Evolutionary conservation across 208 protist species (phyloP).

Genomic region (Wallacemonas collosoma): DNA sequence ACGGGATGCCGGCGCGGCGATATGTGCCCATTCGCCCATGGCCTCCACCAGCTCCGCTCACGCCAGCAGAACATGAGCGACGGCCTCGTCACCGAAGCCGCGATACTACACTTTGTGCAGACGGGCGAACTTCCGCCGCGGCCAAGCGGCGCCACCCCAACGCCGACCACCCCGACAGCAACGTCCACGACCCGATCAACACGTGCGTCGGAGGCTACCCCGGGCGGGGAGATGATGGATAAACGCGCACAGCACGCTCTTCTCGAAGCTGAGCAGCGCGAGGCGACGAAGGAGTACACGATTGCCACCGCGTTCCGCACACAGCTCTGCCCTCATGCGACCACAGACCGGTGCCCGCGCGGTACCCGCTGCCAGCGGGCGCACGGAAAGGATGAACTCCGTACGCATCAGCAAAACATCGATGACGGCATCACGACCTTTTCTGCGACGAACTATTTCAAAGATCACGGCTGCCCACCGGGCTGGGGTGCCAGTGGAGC

Average conservation of each 20-base stretch:
- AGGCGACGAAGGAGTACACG: conserved; percentile 18
- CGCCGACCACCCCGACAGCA: not conserved
- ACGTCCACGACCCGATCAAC: not conserved
- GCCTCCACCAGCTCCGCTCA: conserved; percentile 60
- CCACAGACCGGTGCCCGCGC: conserved; percentile 1
- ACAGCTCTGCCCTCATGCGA: conserved; percentile 14
- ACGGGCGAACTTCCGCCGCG: conserved; percentile 2
- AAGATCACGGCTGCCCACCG: conserved; percentile 8
- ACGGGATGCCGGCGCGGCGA: conserved; percentile 55
- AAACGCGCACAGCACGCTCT: conserved; percentile 1
- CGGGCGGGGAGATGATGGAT: no score
- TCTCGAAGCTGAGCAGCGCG: conserved; percentile 10
- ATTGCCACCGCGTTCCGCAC: conserved; percentile 17
- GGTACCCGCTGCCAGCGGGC: conserved; percentile 4
- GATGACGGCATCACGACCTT: conserved; percentile 17
- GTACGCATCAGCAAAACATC: conserved; percentile 17
- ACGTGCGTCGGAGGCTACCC: no score
- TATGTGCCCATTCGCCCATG: conserved; percentile 79
- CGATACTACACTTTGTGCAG: conserved; percentile 32
- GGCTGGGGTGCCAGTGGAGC: not conserved
- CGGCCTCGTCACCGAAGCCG: conserved; percentile 60
- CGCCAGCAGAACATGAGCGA: conserved; percentile 58
- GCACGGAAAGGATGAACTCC: conserved; percentile 6
- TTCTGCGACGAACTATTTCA: conserved; percentile 8
- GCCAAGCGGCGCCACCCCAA: not conserved